Evolutionary conservation across 768 basidiomycete genomes (phyloP).

Genomic region (Lyophyllum atratum): DNA sequence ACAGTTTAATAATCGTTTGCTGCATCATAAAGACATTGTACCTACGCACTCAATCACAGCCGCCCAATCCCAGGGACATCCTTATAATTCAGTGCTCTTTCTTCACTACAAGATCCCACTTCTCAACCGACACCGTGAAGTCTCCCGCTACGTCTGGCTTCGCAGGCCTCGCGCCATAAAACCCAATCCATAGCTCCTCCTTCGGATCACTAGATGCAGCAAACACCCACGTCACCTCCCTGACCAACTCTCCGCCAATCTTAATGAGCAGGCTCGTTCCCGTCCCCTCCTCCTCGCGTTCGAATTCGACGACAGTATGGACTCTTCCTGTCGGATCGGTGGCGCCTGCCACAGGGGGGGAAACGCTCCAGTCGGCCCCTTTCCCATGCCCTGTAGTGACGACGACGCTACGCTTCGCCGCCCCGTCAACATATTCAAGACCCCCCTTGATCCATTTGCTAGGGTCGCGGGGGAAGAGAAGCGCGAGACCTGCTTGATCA

Average conservation of each 20-base stretch:
- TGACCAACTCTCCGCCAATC: conserved; percentile 19
- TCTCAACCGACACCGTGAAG: conserved; percentile 6
- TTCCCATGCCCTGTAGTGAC: conserved; percentile 11
- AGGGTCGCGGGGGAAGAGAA: conserved; percentile 12
- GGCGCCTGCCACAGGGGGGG: conserved; percentile 12
- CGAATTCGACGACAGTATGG: conserved; percentile 14
- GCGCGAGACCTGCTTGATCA: conserved; percentile 17
- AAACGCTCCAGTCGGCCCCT: conserved; percentile 21
- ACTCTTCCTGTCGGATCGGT: conserved; percentile 6
- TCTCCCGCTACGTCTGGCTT: conserved; percentile 7
- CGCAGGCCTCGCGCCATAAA: conserved; percentile 17
- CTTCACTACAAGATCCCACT: conserved; percentile 10
- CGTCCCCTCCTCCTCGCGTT: conserved; percentile 18
- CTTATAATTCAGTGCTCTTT: not conserved
- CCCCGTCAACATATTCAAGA: conserved; percentile 15
- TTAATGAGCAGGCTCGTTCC: conserved; percentile 18
- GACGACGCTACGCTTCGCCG: conserved; percentile 18
- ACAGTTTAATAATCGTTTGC: not conserved
- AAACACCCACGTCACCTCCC: conserved; percentile 23
- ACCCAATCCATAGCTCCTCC: conserved; percentile 19
- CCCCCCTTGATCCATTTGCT: conserved; percentile 23
- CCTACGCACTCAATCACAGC: not conserved
- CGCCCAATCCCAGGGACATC: not conserved
- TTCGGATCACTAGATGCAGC: conserved; percentile 5
- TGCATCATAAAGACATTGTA: not conserved